Evolutionary conservation across 2,329 filamentous ascomycete genomes (phyloP), one percentile per base, ranked within the genome.

Genomic region (Hymenoscyphus albidus): DNA sequence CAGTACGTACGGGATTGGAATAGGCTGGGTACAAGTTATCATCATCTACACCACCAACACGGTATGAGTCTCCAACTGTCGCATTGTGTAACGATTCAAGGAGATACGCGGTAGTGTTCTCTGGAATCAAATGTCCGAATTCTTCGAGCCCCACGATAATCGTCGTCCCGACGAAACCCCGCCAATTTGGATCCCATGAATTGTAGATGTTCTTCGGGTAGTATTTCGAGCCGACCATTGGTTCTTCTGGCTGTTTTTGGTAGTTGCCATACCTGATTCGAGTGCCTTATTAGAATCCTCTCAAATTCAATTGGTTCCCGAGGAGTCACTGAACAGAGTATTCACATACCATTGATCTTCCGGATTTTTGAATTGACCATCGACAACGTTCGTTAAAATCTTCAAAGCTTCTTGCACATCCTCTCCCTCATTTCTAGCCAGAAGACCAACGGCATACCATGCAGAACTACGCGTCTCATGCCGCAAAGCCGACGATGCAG

Each of bases 11-110:
- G 0, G 82, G 83, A 69, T 88, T 88, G 64, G 82, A 85, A 72
- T 88, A 88, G 0, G 83, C 79, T 0, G 85, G 85, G 62, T 87
- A 88, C 0, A 88, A 74, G 62, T 88, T 88, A 65, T 89, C 86
- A 44, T 77, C 78, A 61, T 86, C 82, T 0, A 88, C 76, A 14
- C 85, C 82, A 1, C 85, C 85, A 40, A 87, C 84, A 0, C 86
- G 81, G 70, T 88, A 88, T 38, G 80, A 80, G 66, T 89, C 86
- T 10, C 85, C 86, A 14, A 84, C 76, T 0, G 83, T 85, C 5
- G 80, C 78, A 69, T 86, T 84, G 70, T 80, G 77, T 3, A 89
- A 74, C 22, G 81, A 84, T 51, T 82, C 77, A 0, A 86, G 72
- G 63, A 88, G 83, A 16, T 70, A 51, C 12, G 71, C 62, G 16